phyloP scores from a whole-genome alignment of 2,329 filamentous ascomycete species.

The Sarocladium kiliense region DNA sequence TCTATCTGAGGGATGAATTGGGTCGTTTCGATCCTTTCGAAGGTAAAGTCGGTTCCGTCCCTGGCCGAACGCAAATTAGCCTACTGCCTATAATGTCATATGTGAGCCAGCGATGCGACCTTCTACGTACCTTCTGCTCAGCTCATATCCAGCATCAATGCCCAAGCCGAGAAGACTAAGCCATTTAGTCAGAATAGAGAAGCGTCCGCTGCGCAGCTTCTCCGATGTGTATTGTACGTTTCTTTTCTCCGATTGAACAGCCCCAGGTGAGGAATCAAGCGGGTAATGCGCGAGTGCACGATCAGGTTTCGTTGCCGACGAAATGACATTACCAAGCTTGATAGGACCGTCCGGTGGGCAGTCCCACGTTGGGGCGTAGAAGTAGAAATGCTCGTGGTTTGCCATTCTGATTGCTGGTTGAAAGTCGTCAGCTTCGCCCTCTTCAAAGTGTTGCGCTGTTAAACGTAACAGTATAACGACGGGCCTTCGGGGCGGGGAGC shows the following conservation, averaged over 20 bases:
- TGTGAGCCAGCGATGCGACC: too few relatives aligned
- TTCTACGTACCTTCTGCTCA: too few relatives aligned
- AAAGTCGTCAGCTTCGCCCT: too few relatives aligned
- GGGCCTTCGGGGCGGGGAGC: too few relatives aligned
- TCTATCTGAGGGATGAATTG: background rate
- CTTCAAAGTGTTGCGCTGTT: too few relatives aligned
- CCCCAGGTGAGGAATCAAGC: background rate
- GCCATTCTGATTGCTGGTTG: too few relatives aligned
- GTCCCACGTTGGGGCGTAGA: slow-evolving; percentile 15
- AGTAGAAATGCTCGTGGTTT: slow-evolving; percentile 7
- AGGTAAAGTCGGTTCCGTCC: background rate
- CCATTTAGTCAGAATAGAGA: slow-evolving; percentile 11
- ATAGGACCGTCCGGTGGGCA: slow-evolving; percentile 13
- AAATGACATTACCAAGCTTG: slow-evolving; percentile 15
- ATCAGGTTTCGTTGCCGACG: slow-evolving; percentile 13
- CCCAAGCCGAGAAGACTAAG: slow-evolving; percentile 3
- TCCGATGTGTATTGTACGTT: slow-evolving; percentile 4
- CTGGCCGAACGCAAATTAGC: background rate
- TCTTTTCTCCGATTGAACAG: slow-evolving; percentile 6
- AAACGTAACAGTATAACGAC: too few relatives aligned
- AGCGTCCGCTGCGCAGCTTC: slow-evolving; percentile 5
- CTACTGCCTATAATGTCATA: too few relatives aligned
- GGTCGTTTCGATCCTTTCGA: background rate
- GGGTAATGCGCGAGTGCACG: slow-evolving; percentile 8
- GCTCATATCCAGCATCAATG: background rate